Conservation (phyloP, 768 basidiomycete genomes). For the Lentinula sp. region DNA sequence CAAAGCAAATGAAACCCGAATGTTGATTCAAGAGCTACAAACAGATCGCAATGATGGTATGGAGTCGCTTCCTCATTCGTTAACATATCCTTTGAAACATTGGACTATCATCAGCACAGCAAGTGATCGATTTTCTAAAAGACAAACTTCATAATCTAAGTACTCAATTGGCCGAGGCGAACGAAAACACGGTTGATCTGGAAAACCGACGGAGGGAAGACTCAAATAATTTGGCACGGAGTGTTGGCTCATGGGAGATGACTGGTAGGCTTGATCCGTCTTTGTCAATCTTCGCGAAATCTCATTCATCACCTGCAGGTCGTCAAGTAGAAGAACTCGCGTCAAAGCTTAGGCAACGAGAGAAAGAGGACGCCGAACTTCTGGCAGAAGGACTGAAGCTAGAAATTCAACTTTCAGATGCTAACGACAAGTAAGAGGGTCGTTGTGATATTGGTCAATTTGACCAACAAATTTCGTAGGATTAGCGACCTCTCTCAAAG, state of each 20-base stretch:
- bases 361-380: slow-evolving; percentile 11
- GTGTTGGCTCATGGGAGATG: slow-evolving; percentile 12
- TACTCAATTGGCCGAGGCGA: slow-evolving; percentile 36
- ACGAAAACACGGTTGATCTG: slow-evolving; percentile 29
- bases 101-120: slow-evolving; percentile 29
- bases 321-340: slow-evolving; percentile 11
- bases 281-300: background rate
- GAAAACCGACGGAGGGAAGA: slow-evolving; percentile 18
- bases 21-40: slow-evolving; percentile 25
- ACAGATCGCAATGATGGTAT: slow-evolving; percentile 28
- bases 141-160: slow-evolving; percentile 37
- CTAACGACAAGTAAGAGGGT: slow-evolving; percentile 8
- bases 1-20: slow-evolving; percentile 19
- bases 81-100: background rate
- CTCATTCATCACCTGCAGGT: background rate
- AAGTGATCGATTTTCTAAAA: slow-evolving; percentile 43
- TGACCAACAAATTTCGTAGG: background rate
- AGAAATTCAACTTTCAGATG: slow-evolving; percentile 12
- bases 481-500: background rate
- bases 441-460: too few species aligned
- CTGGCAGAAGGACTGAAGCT: slow-evolving; percentile 9
- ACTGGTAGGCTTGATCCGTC: slow-evolving; percentile 6
- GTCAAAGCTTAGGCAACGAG: slow-evolving; percentile 11
- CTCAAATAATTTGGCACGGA: background rate
- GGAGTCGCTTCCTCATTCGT: background rate